Evolutionary conservation across 2,329 filamentous ascomycete species (phyloP).

Genomic region (Scleromitrula shiraiana): DNA sequence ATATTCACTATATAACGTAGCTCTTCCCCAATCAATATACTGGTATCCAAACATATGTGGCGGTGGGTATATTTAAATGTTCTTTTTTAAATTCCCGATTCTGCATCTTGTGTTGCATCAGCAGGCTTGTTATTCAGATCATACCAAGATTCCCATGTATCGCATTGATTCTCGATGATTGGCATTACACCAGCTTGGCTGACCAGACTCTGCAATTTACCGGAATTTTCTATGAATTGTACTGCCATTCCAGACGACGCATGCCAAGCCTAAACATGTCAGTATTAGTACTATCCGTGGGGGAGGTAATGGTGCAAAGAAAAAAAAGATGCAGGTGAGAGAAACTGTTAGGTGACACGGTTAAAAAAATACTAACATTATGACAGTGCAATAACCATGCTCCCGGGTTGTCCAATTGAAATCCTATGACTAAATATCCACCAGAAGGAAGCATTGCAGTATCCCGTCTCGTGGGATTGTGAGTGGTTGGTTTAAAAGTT

Average conservation of each 20-base stretch:
- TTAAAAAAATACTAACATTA: neutral
- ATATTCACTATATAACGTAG: no score
- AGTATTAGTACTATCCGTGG: neutral
- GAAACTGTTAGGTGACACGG: no score
- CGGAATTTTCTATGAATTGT: neutral
- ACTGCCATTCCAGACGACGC: neutral
- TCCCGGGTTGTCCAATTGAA: slow-evolving; percentile 41
- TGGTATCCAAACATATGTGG: neutral
- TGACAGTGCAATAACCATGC: slow-evolving; percentile 37
- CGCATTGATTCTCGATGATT: neutral
- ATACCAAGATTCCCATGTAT: slow-evolving; percentile 23
- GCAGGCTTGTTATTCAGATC: no score
- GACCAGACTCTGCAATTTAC: neutral
- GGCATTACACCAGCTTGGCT: neutral
- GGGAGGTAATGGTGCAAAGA: no score
- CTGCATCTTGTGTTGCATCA: no score
- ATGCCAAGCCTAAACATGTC: neutral
- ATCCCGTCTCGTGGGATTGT: slow-evolving; percentile 44
- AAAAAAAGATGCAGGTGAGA: no score
- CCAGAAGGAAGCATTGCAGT: slow-evolving; percentile 37
- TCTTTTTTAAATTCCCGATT: neutral
- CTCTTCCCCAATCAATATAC: neutral
- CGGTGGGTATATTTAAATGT: neutral
- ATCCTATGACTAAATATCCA: slow-evolving; percentile 36
- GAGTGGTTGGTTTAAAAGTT: slow-evolving; percentile 30